A percentile compares a stretch with the other conserved stretches of the same genome.
These are phyloP conservation scores for Glaciozyma antarctica DNA, from an alignment of 768 basidiomycete species.

Conservation along the genomic window DNA sequence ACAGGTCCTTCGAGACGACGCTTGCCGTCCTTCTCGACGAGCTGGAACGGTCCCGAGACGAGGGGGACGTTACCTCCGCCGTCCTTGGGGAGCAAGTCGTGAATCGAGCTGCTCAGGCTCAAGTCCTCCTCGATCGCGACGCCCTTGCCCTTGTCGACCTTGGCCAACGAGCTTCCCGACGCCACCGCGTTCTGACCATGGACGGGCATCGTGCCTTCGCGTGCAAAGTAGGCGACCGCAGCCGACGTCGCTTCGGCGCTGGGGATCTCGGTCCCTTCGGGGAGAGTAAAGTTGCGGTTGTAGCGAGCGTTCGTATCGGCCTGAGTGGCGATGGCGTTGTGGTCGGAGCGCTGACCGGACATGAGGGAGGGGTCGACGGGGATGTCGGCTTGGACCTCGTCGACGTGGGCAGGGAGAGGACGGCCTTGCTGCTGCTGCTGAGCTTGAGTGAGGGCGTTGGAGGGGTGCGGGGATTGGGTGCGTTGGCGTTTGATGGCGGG, in stretches of 20 bases:
- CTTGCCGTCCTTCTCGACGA: constrained; percentile 1
- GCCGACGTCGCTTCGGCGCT: neutral
- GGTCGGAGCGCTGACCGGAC: neutral
- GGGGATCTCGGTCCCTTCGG: neutral
- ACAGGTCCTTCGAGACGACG: neutral
- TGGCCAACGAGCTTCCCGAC: neutral
- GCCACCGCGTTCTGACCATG: neutral
- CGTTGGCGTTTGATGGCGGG: neutral
- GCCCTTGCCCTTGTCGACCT: neutral
- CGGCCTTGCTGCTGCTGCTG: neutral
- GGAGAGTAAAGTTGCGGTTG: neutral
- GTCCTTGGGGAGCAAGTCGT: neutral
- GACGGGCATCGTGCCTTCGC: neutral
- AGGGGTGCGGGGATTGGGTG: neutral
- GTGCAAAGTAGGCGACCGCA: neutral
- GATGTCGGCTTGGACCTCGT: neutral
- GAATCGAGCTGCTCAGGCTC: neutral
- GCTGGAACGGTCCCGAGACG: constrained; percentile 4
- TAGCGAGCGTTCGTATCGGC: neutral
- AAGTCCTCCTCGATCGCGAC: neutral
- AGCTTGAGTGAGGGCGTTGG: neutral
- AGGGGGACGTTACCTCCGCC: neutral
- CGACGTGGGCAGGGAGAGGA: neutral
- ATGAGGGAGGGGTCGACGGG: constrained; percentile 5
- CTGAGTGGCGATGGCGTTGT: neutral